phyloP scores from a whole-genome alignment of 441 rosid genomes.

The Croton laevigatus region DNA sequence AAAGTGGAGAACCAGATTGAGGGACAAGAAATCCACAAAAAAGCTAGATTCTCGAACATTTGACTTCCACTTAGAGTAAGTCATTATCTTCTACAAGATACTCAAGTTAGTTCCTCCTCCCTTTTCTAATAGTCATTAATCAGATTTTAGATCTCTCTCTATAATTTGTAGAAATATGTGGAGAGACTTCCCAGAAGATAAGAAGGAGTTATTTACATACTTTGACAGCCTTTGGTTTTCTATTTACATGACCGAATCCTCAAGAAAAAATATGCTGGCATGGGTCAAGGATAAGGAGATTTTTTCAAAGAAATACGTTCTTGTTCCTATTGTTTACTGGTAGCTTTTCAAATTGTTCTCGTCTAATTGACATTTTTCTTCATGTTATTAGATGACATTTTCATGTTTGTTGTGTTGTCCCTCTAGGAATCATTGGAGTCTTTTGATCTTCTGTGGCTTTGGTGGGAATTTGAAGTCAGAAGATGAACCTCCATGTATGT shows the following conservation, averaged over 20 bases:
- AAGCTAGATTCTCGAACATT: conserved; percentile 12
- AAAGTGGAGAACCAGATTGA: conserved; percentile 4
- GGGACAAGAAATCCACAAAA: conserved; percentile 2
- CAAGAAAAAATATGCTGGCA: conserved; percentile 39
- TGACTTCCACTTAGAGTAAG: conserved; percentile 23
- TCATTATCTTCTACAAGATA: not conserved
- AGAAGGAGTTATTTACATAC: conserved; percentile 42
- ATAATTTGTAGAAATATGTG: conserved; percentile 48
- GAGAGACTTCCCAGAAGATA: conserved; percentile 46
- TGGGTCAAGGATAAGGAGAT: conserved; percentile 61
- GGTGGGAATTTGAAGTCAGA: conserved; percentile 47
- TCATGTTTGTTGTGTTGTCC: conserved; percentile 20
- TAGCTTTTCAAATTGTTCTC: conserved; percentile 9
- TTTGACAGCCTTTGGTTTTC: conserved; percentile 67
- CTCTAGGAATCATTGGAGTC: conserved; percentile 74
- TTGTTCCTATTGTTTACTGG: conserved; percentile 79
- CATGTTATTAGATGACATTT: not conserved
- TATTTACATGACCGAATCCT: conserved; percentile 43
- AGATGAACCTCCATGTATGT: conserved; percentile 53
- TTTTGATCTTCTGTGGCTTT: conserved; percentile 81
- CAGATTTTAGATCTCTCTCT: not conserved
- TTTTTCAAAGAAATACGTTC: conserved; percentile 62
- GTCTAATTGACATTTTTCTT: not conserved
- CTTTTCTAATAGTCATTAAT: not conserved
- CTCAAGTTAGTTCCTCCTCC: not conserved